These are phyloP conservation scores for Rhizodiscina lignyota DNA, from an alignment of 495 filamentous ascomycete genomes.

Conservation along the genomic window DNA sequence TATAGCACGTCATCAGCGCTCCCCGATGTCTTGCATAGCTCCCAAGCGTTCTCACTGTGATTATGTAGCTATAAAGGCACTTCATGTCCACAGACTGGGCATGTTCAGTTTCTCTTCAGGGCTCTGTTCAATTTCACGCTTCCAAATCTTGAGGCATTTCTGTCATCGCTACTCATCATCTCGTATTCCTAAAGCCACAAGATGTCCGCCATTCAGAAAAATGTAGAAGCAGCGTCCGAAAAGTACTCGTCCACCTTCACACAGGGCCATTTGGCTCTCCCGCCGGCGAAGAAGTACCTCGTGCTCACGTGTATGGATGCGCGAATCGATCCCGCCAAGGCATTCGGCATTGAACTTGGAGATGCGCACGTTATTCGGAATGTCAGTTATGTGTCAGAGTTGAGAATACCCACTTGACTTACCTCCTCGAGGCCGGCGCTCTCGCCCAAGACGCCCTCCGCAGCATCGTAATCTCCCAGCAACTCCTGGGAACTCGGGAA, in stretches of 20 bases:
- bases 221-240: constrained; percentile 39
- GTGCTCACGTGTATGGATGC: constrained; percentile 84
- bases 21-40: too few species aligned
- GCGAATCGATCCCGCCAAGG: constrained; percentile 53
- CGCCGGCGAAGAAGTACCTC: constrained; percentile 53
- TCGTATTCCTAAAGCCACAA: too few species aligned
- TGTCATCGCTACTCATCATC: too few species aligned
- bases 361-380: constrained; percentile 78
- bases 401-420: too few species aligned
- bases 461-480: constrained; percentile 62
- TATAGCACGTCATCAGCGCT: too few species aligned
- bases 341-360: constrained; percentile 58
- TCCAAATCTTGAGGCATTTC: too few species aligned
- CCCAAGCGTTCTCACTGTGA: too few species aligned
- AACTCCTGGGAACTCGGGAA: constrained; percentile 64
- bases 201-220: constrained; percentile 29
- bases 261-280: constrained; percentile 48
- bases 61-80: too few species aligned
- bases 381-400: too few species aligned
- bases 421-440: constrained; percentile 50
- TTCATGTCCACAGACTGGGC: too few species aligned
- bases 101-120: too few species aligned
- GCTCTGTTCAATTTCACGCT: too few species aligned
- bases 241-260: constrained; percentile 45
- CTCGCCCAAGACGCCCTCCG: constrained; percentile 51